Evolutionary conservation across 805 yeast genomes (phyloP), one percentile per base, ranked within the genome.

Genomic region (Saccharomycopsis fodiens): DNA sequence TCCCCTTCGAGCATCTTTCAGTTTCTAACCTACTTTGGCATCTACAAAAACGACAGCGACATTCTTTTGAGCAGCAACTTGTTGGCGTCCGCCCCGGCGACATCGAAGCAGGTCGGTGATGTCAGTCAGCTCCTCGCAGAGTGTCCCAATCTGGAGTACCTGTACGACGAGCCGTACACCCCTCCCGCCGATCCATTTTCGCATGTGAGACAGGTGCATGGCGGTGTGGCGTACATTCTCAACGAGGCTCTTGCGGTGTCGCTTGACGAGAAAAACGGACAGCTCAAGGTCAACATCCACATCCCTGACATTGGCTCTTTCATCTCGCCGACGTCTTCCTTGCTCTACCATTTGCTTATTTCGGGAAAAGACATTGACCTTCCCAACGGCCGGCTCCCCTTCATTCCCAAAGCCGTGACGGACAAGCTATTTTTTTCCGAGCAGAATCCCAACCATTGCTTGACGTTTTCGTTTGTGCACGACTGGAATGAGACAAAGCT

Each of bases 281-380:
- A 63, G 43, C 62, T 64, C 46, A 39, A 50, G 3, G 41, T 71
- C 8, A 63, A 66, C 44, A 45, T 72, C 5, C 76, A 72, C 52
- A 52, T 72, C 6, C 71, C 73, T 3, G 76, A 72, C 52, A 43
- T 68, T 3, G 63, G 64, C 7, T 55, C 70, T 1, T 61, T 55
- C 40, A 30, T 69, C 3, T 17, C 59, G 2, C 74, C 74, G 1
- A 53, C 51, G 19, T 54, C 60, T 20, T 42, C 48, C 3, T 30
- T 57, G 2, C 58, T 61, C 42, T 45, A 45, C 22, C 19, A 46
- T 25, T 35, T 51, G 21, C 19, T 45, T 16, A n/a, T 44, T n/a
- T 42, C 25, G 39, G 51, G 30, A 36, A 41, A 19, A 35, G 54
- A 38, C 17, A 22, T 42, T 17, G 23, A 38, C 30, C 53, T 54